Evolutionary conservation across 108 stramenopile species (phyloP), one percentile per base, ranked within the genome.

Genomic region (Cylindrotheca closterium): DNA sequence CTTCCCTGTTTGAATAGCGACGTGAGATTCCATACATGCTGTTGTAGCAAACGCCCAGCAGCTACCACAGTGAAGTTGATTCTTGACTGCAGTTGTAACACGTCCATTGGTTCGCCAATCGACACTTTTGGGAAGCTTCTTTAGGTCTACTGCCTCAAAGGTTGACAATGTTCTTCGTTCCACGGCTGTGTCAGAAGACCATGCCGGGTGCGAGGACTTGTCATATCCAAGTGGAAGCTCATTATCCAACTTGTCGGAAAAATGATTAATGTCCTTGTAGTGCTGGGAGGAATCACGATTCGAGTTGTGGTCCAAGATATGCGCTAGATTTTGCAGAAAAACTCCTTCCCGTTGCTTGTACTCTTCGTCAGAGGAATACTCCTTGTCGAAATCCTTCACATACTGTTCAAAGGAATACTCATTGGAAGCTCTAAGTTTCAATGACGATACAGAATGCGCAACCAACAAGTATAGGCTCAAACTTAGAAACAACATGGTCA

Each of bases 11-110:
- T 72, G 64, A 23, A 91, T 79, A 24, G 91, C 89, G n/a, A 93
- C 53, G 52, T 93, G 88, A 4, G 76, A 80, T 70, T 96, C 93
- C 37, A 96, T 63, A 17, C 53, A 74, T 0, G 84, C 84, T 4
- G 84, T 80, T 21, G 86, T 59, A 10, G 89, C 89, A 68, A 94
- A 89, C 15, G 93, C 81, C 95, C 95, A 96, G 67, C 95, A 96
- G 2, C 66, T 72, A 10, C 93, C 96, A 66, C 96, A 96, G 2
- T 24, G 55, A 8, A 88, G 91, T 66, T 96, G 96, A 54, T 86
- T 66, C 32, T 94, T 92, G 50, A 92, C 83, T 3, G 71, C 69
- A 30, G 88, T 80, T 8, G 81, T 82, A 2, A 92, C 87, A 21
- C 73, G 63, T 24, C 74, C 74, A 47, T 78, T 63, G 4, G 58